Evolutionary conservation across 225 moss, liverwort and hornwort genomes (phyloP).

Genomic region (Marchantia paleacea): DNA sequence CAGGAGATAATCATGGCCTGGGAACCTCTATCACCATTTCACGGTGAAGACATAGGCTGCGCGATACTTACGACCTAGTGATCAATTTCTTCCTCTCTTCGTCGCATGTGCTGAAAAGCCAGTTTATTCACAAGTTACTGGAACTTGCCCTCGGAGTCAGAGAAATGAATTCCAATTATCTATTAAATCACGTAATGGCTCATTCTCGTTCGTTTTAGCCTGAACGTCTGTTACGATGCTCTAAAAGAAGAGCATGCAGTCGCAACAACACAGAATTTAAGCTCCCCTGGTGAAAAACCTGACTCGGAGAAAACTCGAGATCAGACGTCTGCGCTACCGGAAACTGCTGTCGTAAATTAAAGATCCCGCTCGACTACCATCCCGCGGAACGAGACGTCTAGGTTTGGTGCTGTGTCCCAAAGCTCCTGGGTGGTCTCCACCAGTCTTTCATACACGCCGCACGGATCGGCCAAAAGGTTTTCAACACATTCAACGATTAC

Average conservation of each 20-base stretch:
- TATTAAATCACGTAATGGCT: background rate
- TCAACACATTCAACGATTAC: background rate
- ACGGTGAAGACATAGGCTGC: too few relatives aligned
- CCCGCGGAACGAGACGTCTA: background rate
- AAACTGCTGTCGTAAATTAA: background rate
- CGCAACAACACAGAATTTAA: background rate
- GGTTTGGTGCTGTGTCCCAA: background rate
- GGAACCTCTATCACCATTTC: background rate
- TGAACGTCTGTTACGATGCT: background rate
- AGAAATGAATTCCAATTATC: background rate
- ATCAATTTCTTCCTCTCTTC: background rate
- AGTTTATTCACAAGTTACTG: background rate
- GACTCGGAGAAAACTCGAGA: background rate
- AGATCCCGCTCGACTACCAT: background rate
- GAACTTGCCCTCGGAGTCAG: background rate
- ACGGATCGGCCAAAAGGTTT: background rate
- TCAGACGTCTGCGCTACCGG: background rate
- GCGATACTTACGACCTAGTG: too few relatives aligned
- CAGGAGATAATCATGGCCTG: background rate
- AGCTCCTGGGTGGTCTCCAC: background rate
- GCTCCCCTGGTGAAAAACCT: background rate
- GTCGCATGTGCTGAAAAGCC: background rate
- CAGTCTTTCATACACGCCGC: conserved; percentile 1
- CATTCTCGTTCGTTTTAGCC: background rate
- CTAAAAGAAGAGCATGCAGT: background rate